Base-by-base conservation (phyloP, 2,329 filamentous ascomycete genomes). In the Exophiala dermatitidis region DNA sequence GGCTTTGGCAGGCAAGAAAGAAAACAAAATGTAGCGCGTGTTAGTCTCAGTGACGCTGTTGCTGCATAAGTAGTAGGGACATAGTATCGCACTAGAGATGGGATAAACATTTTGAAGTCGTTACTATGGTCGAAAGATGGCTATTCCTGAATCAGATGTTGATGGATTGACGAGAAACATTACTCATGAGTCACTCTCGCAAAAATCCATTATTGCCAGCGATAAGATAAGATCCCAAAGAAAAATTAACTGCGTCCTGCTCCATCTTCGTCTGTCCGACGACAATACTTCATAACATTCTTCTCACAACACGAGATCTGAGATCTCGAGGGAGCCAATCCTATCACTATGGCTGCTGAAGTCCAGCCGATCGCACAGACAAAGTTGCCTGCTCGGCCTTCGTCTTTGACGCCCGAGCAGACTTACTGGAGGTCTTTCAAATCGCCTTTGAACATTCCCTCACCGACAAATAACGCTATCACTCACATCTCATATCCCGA, bases 361-460 rank as follows among this genome's bases (percentile, higher is more conserved):
- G 87, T 95, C 65, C 81, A 83, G 70, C 86, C 87, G 57, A 75
- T 95, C 62, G 83, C 84, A 69, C 85, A 85, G 69, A 75, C 94
- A 67, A 94, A 89, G 77, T 80, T 94, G 67, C 84, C 91, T 53
- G 80, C 86, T 59, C 88, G 88, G 47, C 90, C 90, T 53, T 84
- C 86, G 38, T 85, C 88, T 50, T 74, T 91, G 45, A 95, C 91
- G 4, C 85, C 90, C 32, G 93, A 98, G 74, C 90, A 97, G 73
- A 81, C 85, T 61, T 97, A 97, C 77, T 98, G 94, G 94, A 86
- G 86, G 67, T 85, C 86, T 8, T 98, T 98, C 77, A 90, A 88
- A 73, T 93, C 90, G 63, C 88, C 90, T 61, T 82, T 95, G 69
- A 83, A 91, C 57, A 84, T 97, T 58, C 88, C 93, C 43, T 95